phyloP scores from a whole-genome alignment of 2,329 filamentous ascomycete genomes.

The Fusarium sulawesiense region DNA sequence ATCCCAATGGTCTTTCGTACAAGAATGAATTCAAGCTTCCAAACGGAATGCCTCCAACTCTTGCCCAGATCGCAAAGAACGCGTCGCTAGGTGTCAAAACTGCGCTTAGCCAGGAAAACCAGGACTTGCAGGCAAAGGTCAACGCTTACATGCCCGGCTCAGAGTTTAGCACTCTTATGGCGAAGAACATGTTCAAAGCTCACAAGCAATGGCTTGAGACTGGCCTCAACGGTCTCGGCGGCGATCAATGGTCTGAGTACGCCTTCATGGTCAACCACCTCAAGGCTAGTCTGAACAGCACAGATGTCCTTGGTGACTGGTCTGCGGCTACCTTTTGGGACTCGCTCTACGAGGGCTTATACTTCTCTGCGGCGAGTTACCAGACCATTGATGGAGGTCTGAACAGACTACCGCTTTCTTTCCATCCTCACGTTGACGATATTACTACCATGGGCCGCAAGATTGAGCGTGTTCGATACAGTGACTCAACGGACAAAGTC shows the following conservation, averaged over 20 bases:
- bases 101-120: too few species aligned
- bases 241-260: conserved; percentile 14
- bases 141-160: conserved; percentile 1
- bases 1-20: neutral
- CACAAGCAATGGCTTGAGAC: conserved; percentile 24
- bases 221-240: neutral
- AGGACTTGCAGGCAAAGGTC: neutral
- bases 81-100: neutral
- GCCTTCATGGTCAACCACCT: conserved; percentile 21
- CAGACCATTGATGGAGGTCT: conserved; percentile 11
- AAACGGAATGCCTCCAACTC: neutral
- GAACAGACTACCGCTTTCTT: neutral
- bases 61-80: neutral
- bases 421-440: conserved; percentile 8
- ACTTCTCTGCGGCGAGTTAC: conserved; percentile 6
- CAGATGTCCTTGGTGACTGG: conserved; percentile 4
- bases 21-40: conserved; percentile 19
- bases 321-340: neutral
- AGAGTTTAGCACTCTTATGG: conserved; percentile 7
- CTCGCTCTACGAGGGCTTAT: neutral
- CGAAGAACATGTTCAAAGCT: conserved; percentile 18
- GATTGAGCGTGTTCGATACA: conserved; percentile 4
- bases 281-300: conserved; percentile 7
- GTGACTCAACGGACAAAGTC: neutral
- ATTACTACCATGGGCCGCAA: conserved; percentile 11